Conservation (phyloP, 768 basidiomycete species). For the Kwoniella botswanensis region DNA sequence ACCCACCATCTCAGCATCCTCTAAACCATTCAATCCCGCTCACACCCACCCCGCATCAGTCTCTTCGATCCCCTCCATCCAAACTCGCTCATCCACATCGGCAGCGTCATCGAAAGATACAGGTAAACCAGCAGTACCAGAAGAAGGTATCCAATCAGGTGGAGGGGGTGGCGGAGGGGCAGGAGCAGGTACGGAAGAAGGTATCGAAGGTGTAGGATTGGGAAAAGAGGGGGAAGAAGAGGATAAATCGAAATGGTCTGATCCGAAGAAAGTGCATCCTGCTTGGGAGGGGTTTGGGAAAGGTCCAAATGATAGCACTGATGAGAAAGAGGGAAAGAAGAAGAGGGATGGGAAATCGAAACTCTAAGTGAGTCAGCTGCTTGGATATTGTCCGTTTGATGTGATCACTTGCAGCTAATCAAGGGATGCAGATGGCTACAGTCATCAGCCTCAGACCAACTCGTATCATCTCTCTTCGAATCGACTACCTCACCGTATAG, state of each 20-base stretch:
- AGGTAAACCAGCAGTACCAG: constrained; percentile 7
- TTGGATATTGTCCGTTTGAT: not conserved
- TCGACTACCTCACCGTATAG: too few species aligned
- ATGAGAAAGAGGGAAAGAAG: constrained; percentile 1
- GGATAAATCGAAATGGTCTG: constrained; percentile 25
- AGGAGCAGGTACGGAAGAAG: constrained; percentile 25
- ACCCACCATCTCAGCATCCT: constrained; percentile 8
- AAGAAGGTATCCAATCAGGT: constrained; percentile 26
- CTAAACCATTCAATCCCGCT: constrained; percentile 21
- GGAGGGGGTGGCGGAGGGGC: constrained; percentile 35
- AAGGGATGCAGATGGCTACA: not conserved
- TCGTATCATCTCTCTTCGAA: too few species aligned
- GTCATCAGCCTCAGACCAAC: too few species aligned
- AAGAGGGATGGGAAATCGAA: constrained; percentile 25
- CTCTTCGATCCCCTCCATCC: constrained; percentile 20
- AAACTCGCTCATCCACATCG: constrained; percentile 14
- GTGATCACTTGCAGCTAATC: not conserved
- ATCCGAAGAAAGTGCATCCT: constrained; percentile 40
- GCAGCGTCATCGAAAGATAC: not conserved
- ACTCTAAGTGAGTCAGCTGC: constrained; percentile 19
- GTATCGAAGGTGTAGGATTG: constrained; percentile 17
- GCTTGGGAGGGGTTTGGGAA: constrained; percentile 41
- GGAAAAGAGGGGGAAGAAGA: constrained; percentile 4
- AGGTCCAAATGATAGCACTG: constrained; percentile 1
- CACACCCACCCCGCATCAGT: constrained; percentile 33